Evolutionary conservation across 2,329 filamentous ascomycete genomes (phyloP).

Genomic region (Aspergillus niger): DNA sequence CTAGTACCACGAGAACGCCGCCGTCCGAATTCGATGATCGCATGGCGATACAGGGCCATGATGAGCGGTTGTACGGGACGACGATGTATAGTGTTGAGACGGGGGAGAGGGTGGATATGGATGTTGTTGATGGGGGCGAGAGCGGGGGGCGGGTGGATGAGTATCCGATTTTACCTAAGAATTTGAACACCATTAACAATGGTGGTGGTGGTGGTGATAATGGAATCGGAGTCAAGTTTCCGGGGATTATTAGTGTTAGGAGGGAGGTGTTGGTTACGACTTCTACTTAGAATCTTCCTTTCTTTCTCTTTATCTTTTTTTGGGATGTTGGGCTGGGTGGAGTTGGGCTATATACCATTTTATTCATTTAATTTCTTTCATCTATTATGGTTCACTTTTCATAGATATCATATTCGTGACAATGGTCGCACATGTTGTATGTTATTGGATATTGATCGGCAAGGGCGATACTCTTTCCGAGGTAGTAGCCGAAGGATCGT

Average conservation of each 20-base stretch:
- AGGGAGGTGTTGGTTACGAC: not conserved
- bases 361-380: no score
- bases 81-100: conserved; percentile 5
- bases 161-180: not conserved
- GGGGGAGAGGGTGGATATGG: not conserved
- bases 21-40: not conserved
- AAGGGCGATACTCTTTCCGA: no score
- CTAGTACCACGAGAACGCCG: no score
- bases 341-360: not conserved
- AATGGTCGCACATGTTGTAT: no score
- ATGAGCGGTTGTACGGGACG: conserved; percentile 1
- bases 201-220: not conserved
- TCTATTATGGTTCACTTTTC: no score
- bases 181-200: not conserved
- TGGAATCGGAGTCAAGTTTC: no score
- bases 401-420: no score
- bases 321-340: not conserved
- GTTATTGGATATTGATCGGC: no score
- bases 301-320: not conserved
- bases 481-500: no score
- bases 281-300: not conserved
- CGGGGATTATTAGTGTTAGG: conserved; percentile 1
- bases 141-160: not conserved
- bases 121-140: not conserved
- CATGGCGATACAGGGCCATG: not conserved